Conservation (phyloP, 192 early-diverging fungal species). For the Backusella morwellensis region DNA sequence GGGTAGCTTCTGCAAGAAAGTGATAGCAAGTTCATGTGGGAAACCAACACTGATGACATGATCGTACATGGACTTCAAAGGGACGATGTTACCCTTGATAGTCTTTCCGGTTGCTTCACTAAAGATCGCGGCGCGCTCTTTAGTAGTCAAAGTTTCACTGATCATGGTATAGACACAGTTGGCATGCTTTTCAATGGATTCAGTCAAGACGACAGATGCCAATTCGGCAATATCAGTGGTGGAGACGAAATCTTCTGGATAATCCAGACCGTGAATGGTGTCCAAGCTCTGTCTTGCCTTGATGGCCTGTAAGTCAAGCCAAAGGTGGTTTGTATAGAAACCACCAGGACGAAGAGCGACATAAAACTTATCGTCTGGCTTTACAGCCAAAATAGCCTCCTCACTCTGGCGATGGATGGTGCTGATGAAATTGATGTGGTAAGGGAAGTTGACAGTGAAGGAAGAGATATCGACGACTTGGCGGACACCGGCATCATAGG, state of each 20-base stretch:
- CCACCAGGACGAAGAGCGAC: conserved; percentile 20
- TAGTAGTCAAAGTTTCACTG: background rate
- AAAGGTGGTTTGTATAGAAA: background rate
- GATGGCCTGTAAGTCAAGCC: no score
- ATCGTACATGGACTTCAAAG: background rate
- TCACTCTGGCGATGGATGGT: background rate
- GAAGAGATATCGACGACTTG: conserved; percentile 26
- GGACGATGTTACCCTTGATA: background rate
- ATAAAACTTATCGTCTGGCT: background rate
- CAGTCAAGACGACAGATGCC: no score
- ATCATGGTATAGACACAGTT: no score
- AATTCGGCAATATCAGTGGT: no score
- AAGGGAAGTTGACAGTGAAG: background rate
- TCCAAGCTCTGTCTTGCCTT: no score
- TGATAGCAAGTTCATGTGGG: background rate
- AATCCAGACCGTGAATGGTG: no score
- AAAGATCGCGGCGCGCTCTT: conserved; percentile 2
- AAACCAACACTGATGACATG: background rate
- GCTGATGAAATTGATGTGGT: background rate
- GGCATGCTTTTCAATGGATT: no score
- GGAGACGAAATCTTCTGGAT: no score
- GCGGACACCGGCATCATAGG: conserved; percentile 21
- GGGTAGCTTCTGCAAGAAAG: no score
- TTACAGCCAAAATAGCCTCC: background rate
- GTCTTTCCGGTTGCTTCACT: background rate